Conservation (phyloP, 371 early-diverging fungal species). For the Mucor ambiguus region DNA sequence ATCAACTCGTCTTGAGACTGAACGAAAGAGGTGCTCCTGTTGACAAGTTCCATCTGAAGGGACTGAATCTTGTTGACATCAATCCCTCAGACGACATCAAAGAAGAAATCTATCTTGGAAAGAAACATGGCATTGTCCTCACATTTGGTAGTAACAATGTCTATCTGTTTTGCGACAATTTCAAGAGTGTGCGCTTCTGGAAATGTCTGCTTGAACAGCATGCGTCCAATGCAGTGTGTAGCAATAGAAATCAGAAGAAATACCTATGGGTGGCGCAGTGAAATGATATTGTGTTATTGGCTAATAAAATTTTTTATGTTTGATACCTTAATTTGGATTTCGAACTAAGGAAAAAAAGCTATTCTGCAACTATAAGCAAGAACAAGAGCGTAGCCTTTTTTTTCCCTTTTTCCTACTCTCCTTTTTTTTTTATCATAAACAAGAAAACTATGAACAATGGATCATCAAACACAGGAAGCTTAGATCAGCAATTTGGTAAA, state of each 20-base stretch:
- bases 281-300: constrained; percentile 9
- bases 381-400: background rate
- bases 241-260: constrained; percentile 4
- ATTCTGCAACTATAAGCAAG: background rate
- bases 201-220: constrained; percentile 18
- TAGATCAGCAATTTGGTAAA: constrained; percentile 71
- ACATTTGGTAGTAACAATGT: constrained; percentile 10
- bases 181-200: constrained; percentile 21
- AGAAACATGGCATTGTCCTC: constrained; percentile 20
- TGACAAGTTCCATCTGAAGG: constrained; percentile 2
- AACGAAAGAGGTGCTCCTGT: constrained; percentile 24
- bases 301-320: constrained; percentile 17
- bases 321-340: constrained; percentile 14
- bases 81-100: constrained; percentile 20
- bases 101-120: constrained; percentile 24
- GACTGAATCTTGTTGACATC: constrained; percentile 9
- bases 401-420: constrained; percentile 4
- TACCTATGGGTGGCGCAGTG: constrained; percentile 25
- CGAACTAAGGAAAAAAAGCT: constrained; percentile 6
- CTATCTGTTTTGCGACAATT: constrained; percentile 18
- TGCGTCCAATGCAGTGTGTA: background rate
- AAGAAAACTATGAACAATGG: constrained; percentile 55
- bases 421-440: constrained; percentile 17
- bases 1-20: constrained; percentile 13
- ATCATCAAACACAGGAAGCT: constrained; percentile 57